phyloP scores from a whole-genome alignment of 768 basidiomycete genomes.

The Rhodotorula babjevae region DNA sequence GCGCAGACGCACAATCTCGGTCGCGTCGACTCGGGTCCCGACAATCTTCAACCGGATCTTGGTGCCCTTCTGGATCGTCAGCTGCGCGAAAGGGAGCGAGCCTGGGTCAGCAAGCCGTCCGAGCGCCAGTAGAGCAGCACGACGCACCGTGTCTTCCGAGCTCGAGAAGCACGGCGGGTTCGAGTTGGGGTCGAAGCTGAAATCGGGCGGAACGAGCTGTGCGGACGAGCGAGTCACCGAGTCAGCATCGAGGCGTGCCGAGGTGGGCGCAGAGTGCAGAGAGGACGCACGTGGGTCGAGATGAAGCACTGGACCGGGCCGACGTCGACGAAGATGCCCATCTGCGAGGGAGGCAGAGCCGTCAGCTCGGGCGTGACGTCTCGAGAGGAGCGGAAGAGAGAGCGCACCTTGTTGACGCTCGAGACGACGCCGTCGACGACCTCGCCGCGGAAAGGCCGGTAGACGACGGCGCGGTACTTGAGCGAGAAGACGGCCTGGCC shows the following conservation, averaged over 20 bases:
- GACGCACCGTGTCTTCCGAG: constrained; percentile 72
- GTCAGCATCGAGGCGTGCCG: neutral
- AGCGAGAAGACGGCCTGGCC: constrained; percentile 96
- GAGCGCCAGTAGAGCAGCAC: neutral
- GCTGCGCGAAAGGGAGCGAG: neutral
- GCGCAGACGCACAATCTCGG: constrained; percentile 60
- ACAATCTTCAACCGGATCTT: constrained; percentile 91
- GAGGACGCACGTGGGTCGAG: constrained; percentile 72
- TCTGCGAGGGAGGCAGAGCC: constrained; percentile 53
- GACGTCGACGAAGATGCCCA: constrained; percentile 97
- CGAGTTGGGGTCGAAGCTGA: constrained; percentile 90
- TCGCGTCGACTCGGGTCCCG: constrained; percentile 95
- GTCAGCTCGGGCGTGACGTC: too few species aligned
- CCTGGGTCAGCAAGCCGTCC: neutral
- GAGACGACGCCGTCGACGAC: constrained; percentile 94
- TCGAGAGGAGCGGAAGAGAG: too few species aligned
- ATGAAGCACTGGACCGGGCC: constrained; percentile 92
- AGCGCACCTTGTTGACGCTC: constrained; percentile 84
- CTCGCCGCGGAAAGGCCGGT: constrained; percentile 99
- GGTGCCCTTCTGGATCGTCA: constrained; percentile 77
- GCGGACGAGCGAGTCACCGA: neutral
- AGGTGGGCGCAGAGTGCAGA: neutral
- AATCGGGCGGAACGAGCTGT: constrained; percentile 87
- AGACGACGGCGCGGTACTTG: constrained; percentile 90
- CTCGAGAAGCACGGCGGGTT: constrained; percentile 88